Base-by-base conservation (phyloP, 1,284 basidiomycete species). In the Boletellus deceptivus region DNA sequence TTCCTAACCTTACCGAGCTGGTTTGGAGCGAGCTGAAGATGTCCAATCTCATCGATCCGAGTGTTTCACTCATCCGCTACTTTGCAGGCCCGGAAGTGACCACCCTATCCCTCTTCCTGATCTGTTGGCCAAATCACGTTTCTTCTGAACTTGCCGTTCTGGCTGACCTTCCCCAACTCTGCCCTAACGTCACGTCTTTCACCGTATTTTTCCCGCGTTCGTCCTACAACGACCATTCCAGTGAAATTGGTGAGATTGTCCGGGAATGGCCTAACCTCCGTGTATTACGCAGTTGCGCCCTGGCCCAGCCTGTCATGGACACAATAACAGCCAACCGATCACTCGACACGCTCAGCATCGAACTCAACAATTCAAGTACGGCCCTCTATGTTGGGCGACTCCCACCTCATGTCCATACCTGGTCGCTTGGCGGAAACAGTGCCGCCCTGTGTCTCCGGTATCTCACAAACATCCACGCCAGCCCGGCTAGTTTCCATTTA, bases 1-100 rank as follows among this genome's bases (percentile, higher is more conserved):
- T 68, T 24, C 65, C 62, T 2, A 66, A 63, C 22, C 53, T 66
- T 29, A 64, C 42, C 0, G 64, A 65, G n/a, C 59, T 64, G 35
- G 43, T 55, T 20, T 68, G 63, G 62, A 55, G 54, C 27, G 54
- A 68, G 52, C 55, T 56, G 14, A 61, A 58, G 38, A 64, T 63
- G 60, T 61, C 58, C 2, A 60, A 63, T 39, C 38, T 62, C 6
- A 59, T 61, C 20, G 50, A 64, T 36, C 62, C 64, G 3, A 63
- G 64, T 33, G 52, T 66, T 5, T 64, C 64, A 3, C 60, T 66
- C 8, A 53, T 63, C 33, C 53, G 48, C 40, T 50, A 65, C 20
- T 65, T 63, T 49, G 57, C 53, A n/a, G 62, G 64, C 4, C 58
- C 64, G 2, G 7, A 39, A 2, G 48, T 63, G 1, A 63, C 47